Evolutionary conservation across 495 filamentous ascomycete species (phyloP), one percentile per base, ranked within the genome.

Genomic region (Coniosporium apollinis): DNA sequence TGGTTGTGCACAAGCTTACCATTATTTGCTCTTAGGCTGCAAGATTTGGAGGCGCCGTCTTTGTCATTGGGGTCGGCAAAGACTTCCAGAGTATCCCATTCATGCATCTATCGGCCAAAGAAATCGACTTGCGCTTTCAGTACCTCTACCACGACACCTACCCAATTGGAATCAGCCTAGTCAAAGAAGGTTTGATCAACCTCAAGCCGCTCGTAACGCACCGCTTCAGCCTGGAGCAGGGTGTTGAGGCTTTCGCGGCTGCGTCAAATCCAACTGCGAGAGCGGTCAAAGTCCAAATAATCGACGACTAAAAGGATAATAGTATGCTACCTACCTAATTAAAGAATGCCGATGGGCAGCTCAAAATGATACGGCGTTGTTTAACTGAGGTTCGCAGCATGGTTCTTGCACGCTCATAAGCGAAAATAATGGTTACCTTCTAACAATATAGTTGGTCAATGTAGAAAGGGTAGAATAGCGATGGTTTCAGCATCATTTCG

Each of bases 41-140:
- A 11, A 33, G 31, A 35, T 48, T 47, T 38, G 45, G 47, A 19
- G 47, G 45, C 30, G 26, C 36, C 11, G 45, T 50, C 5, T 43
- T 48, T 21, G 33, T 50, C 30, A 48, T 50, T 18, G 47, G 47
- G 9, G 37, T 42, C 22, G 47, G 47, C 7, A 41, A 41, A 17
- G 44, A 41, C 32, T 35, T 45, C 29, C 37, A 47, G 11, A 15
- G 39, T 25, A 42, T 48, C 19, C 47, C 47, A 0, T 48, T 50
- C 34, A 50, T 48, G 45, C 31, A 48, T 19, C 29, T 31, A 2
- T 44, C 39, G 1, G 36, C 45, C 29, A 37, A 34, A 1, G 47
- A 50, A 36, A 48, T 50, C 19, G 47, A 50, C 28, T 29, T 50
- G n/a, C 41, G 38, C 1, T 48, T 50, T 32, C 42, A 45, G 42